Conservation (phyloP, 2,329 filamentous ascomycete species). For the Trichoderma koningiopsis region DNA sequence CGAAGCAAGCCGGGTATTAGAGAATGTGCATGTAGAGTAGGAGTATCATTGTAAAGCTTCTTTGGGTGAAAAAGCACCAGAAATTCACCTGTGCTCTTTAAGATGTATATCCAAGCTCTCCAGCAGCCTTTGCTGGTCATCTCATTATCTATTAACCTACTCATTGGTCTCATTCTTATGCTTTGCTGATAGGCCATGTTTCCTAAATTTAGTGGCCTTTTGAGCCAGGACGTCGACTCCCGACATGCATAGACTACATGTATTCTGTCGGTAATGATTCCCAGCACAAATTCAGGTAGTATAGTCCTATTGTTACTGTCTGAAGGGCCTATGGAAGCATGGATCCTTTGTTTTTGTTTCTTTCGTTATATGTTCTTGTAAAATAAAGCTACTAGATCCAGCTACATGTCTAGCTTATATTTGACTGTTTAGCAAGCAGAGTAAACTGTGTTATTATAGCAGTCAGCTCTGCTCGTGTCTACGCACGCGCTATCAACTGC, state of each 20-base stretch:
- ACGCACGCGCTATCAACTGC: not conserved
- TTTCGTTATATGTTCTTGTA: not conserved
- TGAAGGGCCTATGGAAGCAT: not conserved
- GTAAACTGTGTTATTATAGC: not conserved
- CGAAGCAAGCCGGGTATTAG: not conserved
- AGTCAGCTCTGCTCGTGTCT: not conserved
- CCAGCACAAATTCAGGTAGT: not conserved
- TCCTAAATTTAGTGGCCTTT: not conserved
- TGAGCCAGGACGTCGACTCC: no score
- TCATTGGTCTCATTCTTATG: not conserved
- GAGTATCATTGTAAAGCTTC: not conserved
- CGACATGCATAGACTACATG: not conserved
- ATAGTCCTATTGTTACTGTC: not conserved
- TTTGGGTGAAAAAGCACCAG: not conserved
- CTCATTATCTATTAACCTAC: not conserved
- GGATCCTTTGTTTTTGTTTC: not conserved
- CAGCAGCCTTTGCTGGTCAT: not conserved
- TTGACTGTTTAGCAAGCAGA: not conserved
- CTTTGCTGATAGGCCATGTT: not conserved
- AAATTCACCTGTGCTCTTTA: not conserved
- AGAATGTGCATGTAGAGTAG: not conserved
- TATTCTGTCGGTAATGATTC: slow-evolving; percentile 11
- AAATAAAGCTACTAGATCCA: not conserved
- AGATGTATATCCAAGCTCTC: not conserved
- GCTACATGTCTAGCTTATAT: not conserved